phyloP scores from a whole-genome alignment of 1,139 yeast species.

The Hansenula lynferdii region DNA sequence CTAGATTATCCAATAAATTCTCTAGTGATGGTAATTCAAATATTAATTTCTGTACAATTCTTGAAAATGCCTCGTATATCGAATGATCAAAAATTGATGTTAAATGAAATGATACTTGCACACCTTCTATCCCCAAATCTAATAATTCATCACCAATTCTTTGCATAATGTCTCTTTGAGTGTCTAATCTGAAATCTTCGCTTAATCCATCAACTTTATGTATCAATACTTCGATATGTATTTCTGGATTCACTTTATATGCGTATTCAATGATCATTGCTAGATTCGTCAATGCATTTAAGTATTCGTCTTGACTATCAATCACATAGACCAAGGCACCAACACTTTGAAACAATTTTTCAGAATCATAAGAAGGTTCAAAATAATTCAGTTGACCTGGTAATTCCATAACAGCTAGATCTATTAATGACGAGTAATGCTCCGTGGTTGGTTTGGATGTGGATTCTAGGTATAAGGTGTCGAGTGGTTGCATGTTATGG shows the following conservation, averaged over 20 bases:
- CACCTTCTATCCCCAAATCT: constrained; percentile 88
- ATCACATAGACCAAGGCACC: constrained; percentile 96
- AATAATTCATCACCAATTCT: constrained; percentile 88
- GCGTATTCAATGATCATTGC: constrained; percentile 90
- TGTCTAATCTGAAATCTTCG: constrained; percentile 90
- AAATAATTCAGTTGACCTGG: constrained; percentile 93
- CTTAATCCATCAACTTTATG: constrained; percentile 94
- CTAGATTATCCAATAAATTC: constrained; percentile 80
- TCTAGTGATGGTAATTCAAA: constrained; percentile 88
- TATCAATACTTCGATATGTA: constrained; percentile 86
- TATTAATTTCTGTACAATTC: constrained; percentile 86
- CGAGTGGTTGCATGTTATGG: constrained; percentile 95
- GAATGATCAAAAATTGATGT: constrained; percentile 96
- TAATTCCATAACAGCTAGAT: constrained; percentile 88
- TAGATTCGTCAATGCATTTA: constrained; percentile 84
- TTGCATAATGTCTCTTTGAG: constrained; percentile 95
- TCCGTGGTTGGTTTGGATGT: constrained; percentile 87
- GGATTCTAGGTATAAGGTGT: constrained; percentile 84
- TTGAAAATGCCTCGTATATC: constrained; percentile 90
- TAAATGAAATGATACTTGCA: constrained; percentile 83
- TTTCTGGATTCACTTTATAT: constrained; percentile 75
- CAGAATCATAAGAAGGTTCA: constrained; percentile 80
- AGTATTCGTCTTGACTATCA: constrained; percentile 92
- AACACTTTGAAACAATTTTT: constrained; percentile 69
- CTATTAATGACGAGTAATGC: constrained; percentile 73